phyloP scores from a whole-genome alignment of 768 basidiomycete species.

The Lactarius quietus region DNA sequence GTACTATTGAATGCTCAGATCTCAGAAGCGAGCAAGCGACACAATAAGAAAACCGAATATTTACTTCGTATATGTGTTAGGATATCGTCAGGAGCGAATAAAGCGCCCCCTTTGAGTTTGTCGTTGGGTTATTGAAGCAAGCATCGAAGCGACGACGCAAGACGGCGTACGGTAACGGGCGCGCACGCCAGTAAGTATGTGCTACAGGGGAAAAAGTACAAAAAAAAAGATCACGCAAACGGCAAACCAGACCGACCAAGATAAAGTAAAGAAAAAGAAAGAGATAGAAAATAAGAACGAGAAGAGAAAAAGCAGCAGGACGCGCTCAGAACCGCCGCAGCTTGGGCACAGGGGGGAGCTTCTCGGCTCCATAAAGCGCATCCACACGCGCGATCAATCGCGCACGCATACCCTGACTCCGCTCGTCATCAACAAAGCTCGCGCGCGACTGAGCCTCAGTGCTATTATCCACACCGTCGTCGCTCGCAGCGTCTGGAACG shows the following conservation, averaged over 20 bases:
- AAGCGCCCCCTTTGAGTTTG: neutral
- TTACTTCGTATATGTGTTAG: neutral
- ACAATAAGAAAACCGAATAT: neutral
- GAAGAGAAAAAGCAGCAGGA: neutral
- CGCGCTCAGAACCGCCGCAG: conserved; percentile 11
- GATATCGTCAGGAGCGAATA: neutral
- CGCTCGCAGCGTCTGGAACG: neutral
- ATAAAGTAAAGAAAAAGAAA: neutral
- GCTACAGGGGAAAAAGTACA: neutral
- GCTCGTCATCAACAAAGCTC: conserved; percentile 20
- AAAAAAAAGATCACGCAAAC: neutral
- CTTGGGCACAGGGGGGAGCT: conserved; percentile 18
- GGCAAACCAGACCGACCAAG: neutral
- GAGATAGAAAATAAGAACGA: too few species aligned
- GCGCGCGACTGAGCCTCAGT: conserved; percentile 6
- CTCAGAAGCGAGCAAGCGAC: neutral
- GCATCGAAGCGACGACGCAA: neutral
- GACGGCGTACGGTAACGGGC: neutral
- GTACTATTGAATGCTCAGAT: neutral
- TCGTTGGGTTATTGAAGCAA: neutral
- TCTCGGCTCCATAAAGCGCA: conserved; percentile 10
- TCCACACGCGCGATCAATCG: conserved; percentile 17
- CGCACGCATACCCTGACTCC: conserved; percentile 8
- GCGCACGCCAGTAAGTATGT: neutral
- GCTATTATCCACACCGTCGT: neutral